These are phyloP conservation scores for Verbascum thapsus DNA, from an alignment of 257 asterid species.

Conservation along the genomic window DNA sequence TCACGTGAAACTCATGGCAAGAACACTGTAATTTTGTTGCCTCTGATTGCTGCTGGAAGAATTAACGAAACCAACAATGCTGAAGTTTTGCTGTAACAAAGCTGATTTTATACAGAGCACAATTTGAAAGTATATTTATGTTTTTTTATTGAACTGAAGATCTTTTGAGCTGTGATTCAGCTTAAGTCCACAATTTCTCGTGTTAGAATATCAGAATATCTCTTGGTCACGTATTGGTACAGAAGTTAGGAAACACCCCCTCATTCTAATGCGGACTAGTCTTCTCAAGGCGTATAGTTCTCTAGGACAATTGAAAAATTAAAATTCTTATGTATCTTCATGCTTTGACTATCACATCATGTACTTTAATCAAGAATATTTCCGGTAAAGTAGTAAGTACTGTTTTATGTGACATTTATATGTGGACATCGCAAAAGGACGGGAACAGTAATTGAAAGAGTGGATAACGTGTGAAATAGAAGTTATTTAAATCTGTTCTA, in stretches of 20 bases:
- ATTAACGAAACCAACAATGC: slow-evolving; percentile 18
- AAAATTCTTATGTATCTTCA: background rate
- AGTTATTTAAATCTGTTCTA: slow-evolving; percentile 10
- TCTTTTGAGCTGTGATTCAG: slow-evolving; percentile 16
- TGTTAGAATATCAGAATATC: background rate
- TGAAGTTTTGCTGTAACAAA: slow-evolving; percentile 17
- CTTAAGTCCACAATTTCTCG: background rate
- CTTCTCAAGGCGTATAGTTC: background rate
- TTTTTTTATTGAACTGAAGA: slow-evolving; percentile 20
- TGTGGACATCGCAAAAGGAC: slow-evolving; percentile 3
- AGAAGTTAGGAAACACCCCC: background rate
- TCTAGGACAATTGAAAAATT: background rate
- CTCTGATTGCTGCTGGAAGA: slow-evolving; percentile 10
- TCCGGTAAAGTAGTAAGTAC: slow-evolving; percentile 1
- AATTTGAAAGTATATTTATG: slow-evolving; percentile 5
- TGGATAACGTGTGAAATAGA: slow-evolving; percentile 5
- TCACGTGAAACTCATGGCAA: slow-evolving; percentile 17
- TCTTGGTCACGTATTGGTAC: background rate
- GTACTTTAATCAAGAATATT: background rate
- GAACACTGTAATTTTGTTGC: slow-evolving; percentile 17
- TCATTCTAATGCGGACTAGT: background rate
- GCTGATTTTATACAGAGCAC: background rate
- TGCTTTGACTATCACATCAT: background rate
- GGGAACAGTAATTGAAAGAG: slow-evolving; percentile 8
- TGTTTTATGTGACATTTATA: background rate